phyloP scores from a whole-genome alignment of 2,329 filamentous ascomycete genomes.

The Neonectria faginata region DNA sequence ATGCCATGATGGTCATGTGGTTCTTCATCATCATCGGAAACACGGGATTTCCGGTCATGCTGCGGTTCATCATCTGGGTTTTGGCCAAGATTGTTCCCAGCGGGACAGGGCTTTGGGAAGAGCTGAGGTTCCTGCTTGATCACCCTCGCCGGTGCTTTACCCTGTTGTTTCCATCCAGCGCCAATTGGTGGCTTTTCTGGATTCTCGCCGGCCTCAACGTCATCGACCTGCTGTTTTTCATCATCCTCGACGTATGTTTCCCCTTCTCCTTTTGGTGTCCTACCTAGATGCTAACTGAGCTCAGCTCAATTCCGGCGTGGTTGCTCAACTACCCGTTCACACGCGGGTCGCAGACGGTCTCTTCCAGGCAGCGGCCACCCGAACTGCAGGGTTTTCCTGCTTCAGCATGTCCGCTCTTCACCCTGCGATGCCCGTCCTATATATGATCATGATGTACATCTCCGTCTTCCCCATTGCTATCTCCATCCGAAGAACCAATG shows the following conservation, averaged over 20 bases:
- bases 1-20: constrained; percentile 79
- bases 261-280: not conserved
- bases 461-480: constrained; percentile 98
- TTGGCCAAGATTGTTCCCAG: constrained; percentile 74
- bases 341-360: constrained; percentile 85
- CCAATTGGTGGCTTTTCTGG: constrained; percentile 96
- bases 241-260: constrained; percentile 83
- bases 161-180: constrained; percentile 86
- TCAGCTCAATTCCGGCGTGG: constrained; percentile 76
- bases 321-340: constrained; percentile 76
- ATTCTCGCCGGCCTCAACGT: constrained; percentile 85
- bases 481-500: constrained; percentile 91
- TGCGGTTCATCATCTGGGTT: constrained; percentile 92
- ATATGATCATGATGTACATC: constrained; percentile 99
- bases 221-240: constrained; percentile 89
- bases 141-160: constrained; percentile 98
- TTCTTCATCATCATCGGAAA: constrained; percentile 96
- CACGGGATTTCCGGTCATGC: constrained; percentile 94
- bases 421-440: constrained; percentile 91
- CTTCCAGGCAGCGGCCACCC: constrained; percentile 89
- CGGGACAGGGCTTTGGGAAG: constrained; percentile 83
- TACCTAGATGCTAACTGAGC: constrained; percentile 36
- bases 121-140: constrained; percentile 89
- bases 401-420: constrained; percentile 83
- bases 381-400: constrained; percentile 90